A percentile compares a stretch with the other conserved stretches of the same genome.
Conservation (phyloP, 257 asterid species). For the Eucommia ulmoides region DNA sequence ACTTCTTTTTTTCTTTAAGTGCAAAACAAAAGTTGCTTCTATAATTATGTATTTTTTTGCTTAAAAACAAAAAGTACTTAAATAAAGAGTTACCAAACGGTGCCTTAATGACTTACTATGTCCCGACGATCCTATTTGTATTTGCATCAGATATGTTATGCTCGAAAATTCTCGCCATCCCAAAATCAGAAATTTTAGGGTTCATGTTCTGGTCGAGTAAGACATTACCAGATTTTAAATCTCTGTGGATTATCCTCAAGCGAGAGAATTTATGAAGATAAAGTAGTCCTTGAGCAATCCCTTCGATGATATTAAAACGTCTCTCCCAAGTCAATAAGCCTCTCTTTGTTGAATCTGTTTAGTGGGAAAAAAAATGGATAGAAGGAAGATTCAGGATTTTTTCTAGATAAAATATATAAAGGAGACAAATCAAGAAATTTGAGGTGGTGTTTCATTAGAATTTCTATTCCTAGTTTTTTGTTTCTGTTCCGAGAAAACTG, state of each 20-base stretch:
- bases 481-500: too few relatives aligned
- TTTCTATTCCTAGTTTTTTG: too few relatives aligned
- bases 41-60: too few relatives aligned
- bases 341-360: background rate
- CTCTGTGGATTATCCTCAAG: conserved; percentile 1
- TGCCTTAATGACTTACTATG: background rate
- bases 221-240: background rate
- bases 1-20: too few relatives aligned
- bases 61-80: background rate
- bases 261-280: background rate
- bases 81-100: background rate
- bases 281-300: background rate
- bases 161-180: background rate
- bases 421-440: background rate
- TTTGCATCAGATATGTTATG: background rate
- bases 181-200: background rate
- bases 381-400: background rate
- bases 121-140: background rate
- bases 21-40: too few relatives aligned
- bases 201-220: background rate
- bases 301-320: background rate
- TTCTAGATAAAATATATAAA: background rate
- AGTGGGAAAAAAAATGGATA: background rate
- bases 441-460: background rate
- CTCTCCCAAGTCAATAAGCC: background rate